phyloP scores from a whole-genome alignment of 257 asterid species.

The Gentiana straminea region DNA sequence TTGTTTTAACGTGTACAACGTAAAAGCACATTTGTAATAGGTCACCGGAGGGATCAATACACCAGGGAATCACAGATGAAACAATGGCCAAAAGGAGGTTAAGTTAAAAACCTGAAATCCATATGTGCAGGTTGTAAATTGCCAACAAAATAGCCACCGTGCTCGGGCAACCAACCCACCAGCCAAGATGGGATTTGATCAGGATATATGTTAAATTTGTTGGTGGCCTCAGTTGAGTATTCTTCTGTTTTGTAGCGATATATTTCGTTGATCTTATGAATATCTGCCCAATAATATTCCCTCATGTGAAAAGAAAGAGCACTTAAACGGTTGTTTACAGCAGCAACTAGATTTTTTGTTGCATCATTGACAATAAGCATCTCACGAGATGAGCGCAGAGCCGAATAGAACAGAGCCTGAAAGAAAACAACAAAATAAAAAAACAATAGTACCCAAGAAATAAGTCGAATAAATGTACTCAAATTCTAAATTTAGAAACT shows the following conservation, averaged over 20 bases:
- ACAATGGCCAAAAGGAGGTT: conserved; percentile 31
- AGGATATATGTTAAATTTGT: conserved; percentile 74
- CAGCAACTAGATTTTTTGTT: conserved; percentile 49
- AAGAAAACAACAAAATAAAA: conserved; percentile 4
- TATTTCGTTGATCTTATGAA: conserved; percentile 52
- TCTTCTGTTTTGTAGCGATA: conserved; percentile 68
- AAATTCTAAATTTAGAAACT: not conserved
- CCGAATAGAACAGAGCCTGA: conserved; percentile 69
- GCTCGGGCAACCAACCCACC: conserved; percentile 35
- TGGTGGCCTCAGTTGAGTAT: conserved; percentile 54
- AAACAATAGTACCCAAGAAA: not conserved
- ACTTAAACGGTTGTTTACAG: conserved; percentile 54
- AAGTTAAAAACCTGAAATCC: conserved; percentile 37
- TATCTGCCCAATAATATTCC: conserved; percentile 65
- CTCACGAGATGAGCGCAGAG: conserved; percentile 62
- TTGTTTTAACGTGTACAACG: too few species aligned
- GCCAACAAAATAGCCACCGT: conserved; percentile 32
- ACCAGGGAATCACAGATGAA: conserved; percentile 24
- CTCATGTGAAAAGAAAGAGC: conserved; percentile 63
- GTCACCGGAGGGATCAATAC: too few species aligned
- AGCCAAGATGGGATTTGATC: conserved; percentile 39
- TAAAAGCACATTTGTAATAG: too few species aligned
- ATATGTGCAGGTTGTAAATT: conserved; percentile 39
- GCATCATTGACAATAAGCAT: conserved; percentile 52
- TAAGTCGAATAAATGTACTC: too few species aligned